Conservation (phyloP, 2,329 filamentous ascomycete genomes). For the Alternaria sp. region DNA sequence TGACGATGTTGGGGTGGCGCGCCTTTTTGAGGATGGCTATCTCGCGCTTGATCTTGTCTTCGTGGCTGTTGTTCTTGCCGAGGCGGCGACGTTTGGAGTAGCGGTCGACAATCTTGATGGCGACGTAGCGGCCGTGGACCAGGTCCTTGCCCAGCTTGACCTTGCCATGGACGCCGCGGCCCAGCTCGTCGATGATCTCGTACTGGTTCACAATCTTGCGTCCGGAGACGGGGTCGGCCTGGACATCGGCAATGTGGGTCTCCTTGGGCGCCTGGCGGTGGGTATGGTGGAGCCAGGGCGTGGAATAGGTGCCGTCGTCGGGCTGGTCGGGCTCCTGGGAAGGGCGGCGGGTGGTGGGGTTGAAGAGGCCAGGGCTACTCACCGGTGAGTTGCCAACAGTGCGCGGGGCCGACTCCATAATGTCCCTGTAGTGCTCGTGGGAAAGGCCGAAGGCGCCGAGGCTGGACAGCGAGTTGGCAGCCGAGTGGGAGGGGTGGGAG, state of each 20-base stretch:
- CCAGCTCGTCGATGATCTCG: constrained; percentile 94
- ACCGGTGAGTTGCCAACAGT: constrained; percentile 56
- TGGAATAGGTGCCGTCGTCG: constrained; percentile 53
- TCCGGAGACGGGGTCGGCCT: constrained; percentile 85
- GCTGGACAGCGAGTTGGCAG: constrained; percentile 47
- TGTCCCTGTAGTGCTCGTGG: constrained; percentile 37
- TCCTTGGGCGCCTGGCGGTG: constrained; percentile 59
- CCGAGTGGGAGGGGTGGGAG: constrained; percentile 51
- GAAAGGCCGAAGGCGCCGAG: constrained; percentile 50
- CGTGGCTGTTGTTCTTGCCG: constrained; percentile 73
- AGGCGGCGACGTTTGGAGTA: constrained; percentile 92
- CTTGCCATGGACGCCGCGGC: constrained; percentile 94
- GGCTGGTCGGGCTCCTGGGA: constrained; percentile 37
- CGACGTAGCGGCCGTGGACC: constrained; percentile 77
- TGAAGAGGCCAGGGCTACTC: constrained; percentile 57
- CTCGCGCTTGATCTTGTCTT: constrained; percentile 89
- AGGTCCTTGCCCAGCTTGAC: constrained; percentile 91
- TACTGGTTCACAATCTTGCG: constrained; percentile 98
- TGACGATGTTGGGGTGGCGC: constrained; percentile 94
- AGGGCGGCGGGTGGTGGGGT: constrained; percentile 37
- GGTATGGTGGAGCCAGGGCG: constrained; percentile 57
- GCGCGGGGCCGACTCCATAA: constrained; percentile 48
- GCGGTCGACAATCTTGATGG: constrained; percentile 97
- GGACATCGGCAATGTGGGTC: constrained; percentile 89
- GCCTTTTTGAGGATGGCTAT: constrained; percentile 99